Percentiles rank a stretch among this genome's conserved stretches.
Evolutionary conservation across 805 yeast species (phyloP).

Genomic region (Ogataea neopini): DNA sequence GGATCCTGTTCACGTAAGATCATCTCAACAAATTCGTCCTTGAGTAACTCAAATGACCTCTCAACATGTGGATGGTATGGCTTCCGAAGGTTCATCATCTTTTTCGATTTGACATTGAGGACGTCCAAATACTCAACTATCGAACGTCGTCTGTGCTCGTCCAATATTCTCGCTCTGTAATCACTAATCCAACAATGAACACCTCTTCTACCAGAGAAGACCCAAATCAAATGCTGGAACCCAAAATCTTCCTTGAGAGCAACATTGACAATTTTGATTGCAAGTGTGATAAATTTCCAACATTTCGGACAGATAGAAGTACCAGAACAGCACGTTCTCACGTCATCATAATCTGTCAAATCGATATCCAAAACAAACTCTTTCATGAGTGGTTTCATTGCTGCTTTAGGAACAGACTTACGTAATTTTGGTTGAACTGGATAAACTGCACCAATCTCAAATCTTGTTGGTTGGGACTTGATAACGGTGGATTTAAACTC

Average conservation of each 20-base stretch:
- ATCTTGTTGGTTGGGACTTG: slow-evolving; percentile 78
- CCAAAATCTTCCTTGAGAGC: slow-evolving; percentile 89
- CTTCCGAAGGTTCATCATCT: slow-evolving; percentile 54
- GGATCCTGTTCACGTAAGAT: slow-evolving; percentile 85
- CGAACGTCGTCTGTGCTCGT: slow-evolving; percentile 73
- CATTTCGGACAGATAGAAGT: slow-evolving; percentile 85
- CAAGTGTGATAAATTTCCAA: slow-evolving; percentile 90
- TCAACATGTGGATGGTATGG: slow-evolving; percentile 90
- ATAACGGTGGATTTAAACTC: slow-evolving; percentile 81
- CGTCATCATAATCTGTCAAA: slow-evolving; percentile 93
- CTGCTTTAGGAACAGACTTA: slow-evolving; percentile 69
- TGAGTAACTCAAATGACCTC: slow-evolving; percentile 69
- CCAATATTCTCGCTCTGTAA: slow-evolving; percentile 69
- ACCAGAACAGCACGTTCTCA: slow-evolving; percentile 89
- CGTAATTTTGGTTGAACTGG: slow-evolving; percentile 85
- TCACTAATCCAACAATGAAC: slow-evolving; percentile 99
- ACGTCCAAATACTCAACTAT: slow-evolving; percentile 85
- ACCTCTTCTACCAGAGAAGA: slow-evolving; percentile 97
- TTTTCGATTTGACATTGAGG: slow-evolving; percentile 53
- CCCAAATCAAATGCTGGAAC: slow-evolving; percentile 85
- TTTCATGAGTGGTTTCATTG: slow-evolving; percentile 78
- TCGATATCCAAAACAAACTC: slow-evolving; percentile 96
- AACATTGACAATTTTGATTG: slow-evolving; percentile 69
- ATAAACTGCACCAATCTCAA: slow-evolving; percentile 93
- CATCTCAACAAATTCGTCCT: slow-evolving; percentile 60